These are phyloP conservation scores for Phytopythium montanum DNA, from an alignment of 352 stramenopile species.

Conservation along the genomic window DNA sequence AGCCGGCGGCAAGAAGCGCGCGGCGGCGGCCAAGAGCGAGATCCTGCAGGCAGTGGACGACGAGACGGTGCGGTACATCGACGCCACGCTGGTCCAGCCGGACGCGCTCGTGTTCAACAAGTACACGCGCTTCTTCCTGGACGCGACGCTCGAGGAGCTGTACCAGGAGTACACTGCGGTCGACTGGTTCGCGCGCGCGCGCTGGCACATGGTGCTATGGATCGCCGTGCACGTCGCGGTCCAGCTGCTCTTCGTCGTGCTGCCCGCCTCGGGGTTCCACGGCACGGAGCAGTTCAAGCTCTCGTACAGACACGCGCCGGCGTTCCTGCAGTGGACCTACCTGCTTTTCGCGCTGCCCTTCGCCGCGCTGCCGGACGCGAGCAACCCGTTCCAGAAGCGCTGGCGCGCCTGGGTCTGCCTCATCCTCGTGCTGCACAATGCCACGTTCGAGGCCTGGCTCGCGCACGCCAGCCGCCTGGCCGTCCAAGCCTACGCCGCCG, in stretches of 20 bases:
- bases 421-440: constrained; percentile 76
- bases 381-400: constrained; percentile 70
- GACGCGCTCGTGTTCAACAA: constrained; percentile 73
- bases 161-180: constrained; percentile 86
- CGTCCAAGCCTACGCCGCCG: constrained; percentile 30
- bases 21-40: constrained; percentile 21
- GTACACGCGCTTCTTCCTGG: constrained; percentile 78
- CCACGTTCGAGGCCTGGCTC: constrained; percentile 76
- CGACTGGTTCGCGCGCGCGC: constrained; percentile 77
- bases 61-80: constrained; percentile 68
- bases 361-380: constrained; percentile 50
- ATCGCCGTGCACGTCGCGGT: constrained; percentile 71
- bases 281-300: constrained; percentile 73
- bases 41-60: constrained; percentile 40
- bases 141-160: constrained; percentile 62
- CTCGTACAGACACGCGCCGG: constrained; percentile 30
- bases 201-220: constrained; percentile 68
- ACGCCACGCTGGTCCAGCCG: constrained; percentile 67
- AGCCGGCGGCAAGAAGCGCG: constrained; percentile 12
- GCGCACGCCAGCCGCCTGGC: constrained; percentile 53
- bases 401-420: constrained; percentile 74
- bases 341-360: constrained; percentile 70
- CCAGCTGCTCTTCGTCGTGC: constrained; percentile 55
- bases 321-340: constrained; percentile 72
- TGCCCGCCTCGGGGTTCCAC: constrained; percentile 54